phyloP scores from a whole-genome alignment of 176 grass and related monocot genomes.

The Oryza longistaminata region DNA sequence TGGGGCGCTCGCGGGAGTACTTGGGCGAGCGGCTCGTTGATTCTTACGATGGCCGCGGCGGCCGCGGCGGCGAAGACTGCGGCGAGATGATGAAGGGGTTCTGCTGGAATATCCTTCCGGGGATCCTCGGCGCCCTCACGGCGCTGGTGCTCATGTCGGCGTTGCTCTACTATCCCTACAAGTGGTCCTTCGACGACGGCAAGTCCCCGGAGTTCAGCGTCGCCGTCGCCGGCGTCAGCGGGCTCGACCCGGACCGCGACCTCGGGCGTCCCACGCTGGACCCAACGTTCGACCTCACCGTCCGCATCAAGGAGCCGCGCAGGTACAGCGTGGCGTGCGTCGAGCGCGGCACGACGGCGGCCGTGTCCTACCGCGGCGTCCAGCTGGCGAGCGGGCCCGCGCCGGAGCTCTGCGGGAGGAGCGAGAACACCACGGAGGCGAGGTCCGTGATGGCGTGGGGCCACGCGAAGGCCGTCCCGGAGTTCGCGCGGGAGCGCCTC shows the following conservation, averaged over 20 bases:
- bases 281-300: constrained; percentile 44
- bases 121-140: constrained; percentile 9
- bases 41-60: neutral
- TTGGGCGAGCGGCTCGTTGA: neutral
- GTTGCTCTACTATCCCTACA: neutral
- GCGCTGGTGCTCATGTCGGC: constrained; percentile 9
- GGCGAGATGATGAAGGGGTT: neutral
- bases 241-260: constrained; percentile 20
- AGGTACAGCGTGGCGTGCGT: constrained; percentile 11
- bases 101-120: neutral
- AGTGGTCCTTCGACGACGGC: neutral
- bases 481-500: constrained; percentile 29
- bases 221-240: constrained; percentile 27
- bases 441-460: constrained; percentile 48
- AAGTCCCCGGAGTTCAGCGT: constrained; percentile 37
- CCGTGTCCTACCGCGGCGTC: constrained; percentile 35
- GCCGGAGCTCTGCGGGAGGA: constrained; percentile 35
- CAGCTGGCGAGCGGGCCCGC: constrained; percentile 27
- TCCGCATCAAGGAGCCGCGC: constrained; percentile 33
- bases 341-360: constrained; percentile 7
- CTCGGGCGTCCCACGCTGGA: constrained; percentile 4
- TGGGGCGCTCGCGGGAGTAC: neutral
- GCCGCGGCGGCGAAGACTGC: neutral
- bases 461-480: neutral
- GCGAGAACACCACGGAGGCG: constrained; percentile 21